Conservation (phyloP, 2,329 filamentous ascomycete species). For the Endoconidiophora laricicola region DNA sequence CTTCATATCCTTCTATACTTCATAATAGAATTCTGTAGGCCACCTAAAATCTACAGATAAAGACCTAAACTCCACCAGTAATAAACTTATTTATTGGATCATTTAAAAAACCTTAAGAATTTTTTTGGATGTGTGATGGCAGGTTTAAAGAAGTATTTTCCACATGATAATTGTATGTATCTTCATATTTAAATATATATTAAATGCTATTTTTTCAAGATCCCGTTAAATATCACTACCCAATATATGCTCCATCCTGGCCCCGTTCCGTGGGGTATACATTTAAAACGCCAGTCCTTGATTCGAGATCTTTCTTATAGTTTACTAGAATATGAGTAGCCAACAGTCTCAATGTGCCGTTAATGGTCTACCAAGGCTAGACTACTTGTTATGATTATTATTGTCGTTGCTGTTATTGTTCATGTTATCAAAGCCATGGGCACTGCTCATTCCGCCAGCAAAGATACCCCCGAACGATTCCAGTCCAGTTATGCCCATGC, state of each 20-base stretch:
- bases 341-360: background rate
- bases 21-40: background rate
- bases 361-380: background rate
- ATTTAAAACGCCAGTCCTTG: background rate
- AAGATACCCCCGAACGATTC: constrained; percentile 36
- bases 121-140: too few species aligned
- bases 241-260: background rate
- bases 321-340: too few species aligned
- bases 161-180: too few species aligned
- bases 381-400: background rate
- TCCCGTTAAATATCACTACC: background rate
- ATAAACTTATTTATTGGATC: too few species aligned
- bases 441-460: constrained; percentile 22
- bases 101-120: too few species aligned
- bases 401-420: background rate
- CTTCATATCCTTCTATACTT: background rate
- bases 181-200: too few species aligned
- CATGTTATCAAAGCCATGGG: constrained; percentile 20
- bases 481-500: constrained; percentile 22
- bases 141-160: too few species aligned
- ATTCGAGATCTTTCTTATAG: background rate
- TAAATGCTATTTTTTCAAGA: too few species aligned
- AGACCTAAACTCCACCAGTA: too few species aligned
- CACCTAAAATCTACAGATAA: too few species aligned
- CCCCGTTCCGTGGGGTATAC: too few species aligned